phyloP scores from a whole-genome alignment of 2,329 filamentous ascomycete genomes.

The Claviceps fusiformis region DNA sequence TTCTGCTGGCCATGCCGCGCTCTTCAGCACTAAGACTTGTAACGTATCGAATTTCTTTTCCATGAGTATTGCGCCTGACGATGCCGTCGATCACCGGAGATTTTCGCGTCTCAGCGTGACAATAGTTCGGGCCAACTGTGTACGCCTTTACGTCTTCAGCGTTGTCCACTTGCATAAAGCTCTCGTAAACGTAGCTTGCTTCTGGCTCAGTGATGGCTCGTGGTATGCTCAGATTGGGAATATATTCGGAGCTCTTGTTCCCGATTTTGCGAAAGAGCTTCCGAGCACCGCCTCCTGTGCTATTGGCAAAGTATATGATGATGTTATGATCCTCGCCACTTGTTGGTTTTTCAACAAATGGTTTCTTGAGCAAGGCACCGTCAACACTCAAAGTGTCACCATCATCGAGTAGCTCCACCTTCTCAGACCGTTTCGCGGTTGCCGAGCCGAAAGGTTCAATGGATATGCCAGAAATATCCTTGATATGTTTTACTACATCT shows the following conservation, averaged over 20 bases:
- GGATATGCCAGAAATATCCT: conserved; percentile 63
- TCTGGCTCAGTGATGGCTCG: conserved; percentile 67
- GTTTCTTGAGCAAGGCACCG: conserved; percentile 68
- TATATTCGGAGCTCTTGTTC: conserved; percentile 96
- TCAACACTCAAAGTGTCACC: conserved; percentile 82
- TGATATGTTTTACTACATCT: conserved; percentile 68
- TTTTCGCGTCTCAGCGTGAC: conserved; percentile 93
- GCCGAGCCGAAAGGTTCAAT: conserved; percentile 57
- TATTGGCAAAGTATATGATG: conserved; percentile 88
- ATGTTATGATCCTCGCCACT: conserved; percentile 98
- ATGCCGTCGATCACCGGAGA: conserved; percentile 94
- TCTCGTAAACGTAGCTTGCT: conserved; percentile 90
- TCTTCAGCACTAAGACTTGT: conserved; percentile 73
- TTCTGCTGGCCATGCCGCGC: conserved; percentile 73
- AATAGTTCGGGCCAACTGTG: conserved; percentile 84
- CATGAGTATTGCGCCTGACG: conserved; percentile 89
- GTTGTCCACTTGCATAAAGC: conserved; percentile 93
- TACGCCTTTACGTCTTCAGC: conserved; percentile 98
- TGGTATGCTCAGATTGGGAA: conserved; percentile 62
- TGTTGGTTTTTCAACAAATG: conserved; percentile 97
- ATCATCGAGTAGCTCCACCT: conserved; percentile 78
- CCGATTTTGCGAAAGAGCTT: conserved; percentile 94
- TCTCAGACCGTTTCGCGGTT: conserved; percentile 48
- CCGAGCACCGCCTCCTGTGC: conserved; percentile 75
- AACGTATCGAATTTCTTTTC: conserved; percentile 92